Conservation (phyloP, 768 basidiomycete genomes). For the Chalciporus pseudorubinellus region DNA sequence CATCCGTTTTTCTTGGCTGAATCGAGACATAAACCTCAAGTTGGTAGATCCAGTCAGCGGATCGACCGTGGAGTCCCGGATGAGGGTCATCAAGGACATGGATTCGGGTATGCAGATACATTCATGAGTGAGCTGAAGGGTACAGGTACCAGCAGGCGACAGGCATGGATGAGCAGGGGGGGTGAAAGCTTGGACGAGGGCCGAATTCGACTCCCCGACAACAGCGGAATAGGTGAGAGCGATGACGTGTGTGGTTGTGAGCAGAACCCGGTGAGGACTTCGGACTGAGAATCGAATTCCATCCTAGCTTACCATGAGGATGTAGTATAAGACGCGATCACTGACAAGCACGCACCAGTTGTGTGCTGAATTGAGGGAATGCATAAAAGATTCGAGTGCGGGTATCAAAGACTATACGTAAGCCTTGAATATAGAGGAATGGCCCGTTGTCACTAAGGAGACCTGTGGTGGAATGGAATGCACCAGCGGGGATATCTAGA, state of each 20-base stretch:
- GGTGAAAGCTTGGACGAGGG: no score
- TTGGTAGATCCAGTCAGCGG: no score
- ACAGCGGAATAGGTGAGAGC: background rate
- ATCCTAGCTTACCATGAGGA: background rate
- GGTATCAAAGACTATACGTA: background rate
- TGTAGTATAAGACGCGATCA: background rate
- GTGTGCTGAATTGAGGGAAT: background rate
- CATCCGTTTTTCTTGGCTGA: no score
- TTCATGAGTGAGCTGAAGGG: no score
- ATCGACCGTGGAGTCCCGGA: no score
- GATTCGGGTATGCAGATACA: no score
- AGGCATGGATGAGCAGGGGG: no score
- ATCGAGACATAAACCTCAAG: no score
- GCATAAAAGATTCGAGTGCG: background rate
- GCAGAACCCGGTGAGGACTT: background rate
- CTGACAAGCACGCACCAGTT: slow-evolving; percentile 11
- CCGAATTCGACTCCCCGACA: no score
- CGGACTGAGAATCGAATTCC: background rate
- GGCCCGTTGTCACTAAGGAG: background rate
- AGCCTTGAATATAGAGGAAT: background rate
- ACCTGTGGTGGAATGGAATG: background rate
- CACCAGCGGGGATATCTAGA: background rate
- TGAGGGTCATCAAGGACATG: no score
- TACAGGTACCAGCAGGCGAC: no score
- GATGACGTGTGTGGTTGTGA: background rate